Base-by-base conservation (phyloP, 352 stramenopile species). In the Phytophthora uliginosa region DNA sequence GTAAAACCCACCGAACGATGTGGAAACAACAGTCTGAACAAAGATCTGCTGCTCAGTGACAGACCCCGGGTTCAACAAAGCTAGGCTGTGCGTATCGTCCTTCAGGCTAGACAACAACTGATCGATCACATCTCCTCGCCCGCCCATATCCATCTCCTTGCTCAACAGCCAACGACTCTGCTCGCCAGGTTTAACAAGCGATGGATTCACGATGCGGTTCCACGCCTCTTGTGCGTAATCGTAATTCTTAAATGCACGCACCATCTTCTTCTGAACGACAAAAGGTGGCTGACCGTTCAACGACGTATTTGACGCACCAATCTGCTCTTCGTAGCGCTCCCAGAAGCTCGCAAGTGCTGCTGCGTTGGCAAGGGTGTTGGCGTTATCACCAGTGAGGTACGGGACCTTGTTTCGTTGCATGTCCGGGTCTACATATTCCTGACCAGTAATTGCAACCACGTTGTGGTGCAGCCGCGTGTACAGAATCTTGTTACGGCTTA, bases 181-280 rank as follows among this genome's bases (percentile, higher is more conserved):
- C 56, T 97, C 90, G 12, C 74, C 78, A 2, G 88, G 84, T 58
- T 91, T 94, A 13, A 85, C 57, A 9, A 97, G 62, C 34, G 79
- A 86, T 22, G 88, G 90, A 36, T 95, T 94, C 10, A 97, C 87
- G 18, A 97, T 76, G 4, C 86, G 81, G 60, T 82, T 86, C 90
- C 90, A 97, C 26, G 90, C 86, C 68, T 97, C 89, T 64, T 97
- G 88, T 13, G 90, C 90, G 67, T 94, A 97, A 15, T 97, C 90
- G 28, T 91, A 96, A 70, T 92, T 95, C 62, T 88, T 90, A 69
- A 97, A 97, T 20, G 77, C 57, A 47, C 90, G 88, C 7, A 97
- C 86, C 86, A 97, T 95, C 67, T 96, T 97, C 67, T 92, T 93
- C 71, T 97, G 90, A 17, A 95, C 83, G 7, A 89, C 69, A 18